Base-by-base conservation (phyloP, 2,329 filamentous ascomycete genomes). In the Pyrenophora teres region DNA sequence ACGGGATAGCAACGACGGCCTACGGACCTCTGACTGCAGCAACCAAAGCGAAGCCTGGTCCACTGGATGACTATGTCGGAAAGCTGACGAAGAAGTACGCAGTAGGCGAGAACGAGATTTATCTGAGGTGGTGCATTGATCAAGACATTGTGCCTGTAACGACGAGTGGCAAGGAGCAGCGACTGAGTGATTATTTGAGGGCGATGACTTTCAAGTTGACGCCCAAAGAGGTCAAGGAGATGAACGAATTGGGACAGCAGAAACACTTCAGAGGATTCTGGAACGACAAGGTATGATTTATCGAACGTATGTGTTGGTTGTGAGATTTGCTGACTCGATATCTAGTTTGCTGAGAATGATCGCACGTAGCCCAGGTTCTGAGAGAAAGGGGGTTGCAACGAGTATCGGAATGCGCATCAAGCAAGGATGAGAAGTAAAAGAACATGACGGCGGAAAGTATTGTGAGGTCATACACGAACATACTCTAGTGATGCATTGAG, bases 221-320 rank as follows among this genome's bases (percentile, higher is more conserved):
- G 5, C 81, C 83, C 0, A 75, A 75, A 38, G 84, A 87, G 69
- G 76, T 87, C 19, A 72, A 81, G 52, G 52, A 72, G 36, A 61
- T 75, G 13, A 74, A 73, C 43, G 76, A 81, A 59, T 63, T 80
- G 31, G 87, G 87, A 1, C 75, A 75, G 59, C 66, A 84, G 76
- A 86, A 86, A 74, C 83, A 88, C 68, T 84, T 75, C 62, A 78
- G 86, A 27, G 81, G 73, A 0, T 88, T 84, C 67, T 88, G 83
- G 83, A 73, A 57, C 2, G 58, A 79, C 13, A 77, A 76, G 36
- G 44, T 46, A 15, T 12, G 36, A 30, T 23, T 25, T 33, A 8
- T 2, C 13, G 3, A 4, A 32, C 12, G 9, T 3, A 23, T 30
- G 4, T 10, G 9, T 13, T 18, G 18, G 6, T 6, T 16, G 4